These are phyloP conservation scores for Amyloporia xantha DNA, from an alignment of 768 basidiomycete genomes.

Conservation along the genomic window DNA sequence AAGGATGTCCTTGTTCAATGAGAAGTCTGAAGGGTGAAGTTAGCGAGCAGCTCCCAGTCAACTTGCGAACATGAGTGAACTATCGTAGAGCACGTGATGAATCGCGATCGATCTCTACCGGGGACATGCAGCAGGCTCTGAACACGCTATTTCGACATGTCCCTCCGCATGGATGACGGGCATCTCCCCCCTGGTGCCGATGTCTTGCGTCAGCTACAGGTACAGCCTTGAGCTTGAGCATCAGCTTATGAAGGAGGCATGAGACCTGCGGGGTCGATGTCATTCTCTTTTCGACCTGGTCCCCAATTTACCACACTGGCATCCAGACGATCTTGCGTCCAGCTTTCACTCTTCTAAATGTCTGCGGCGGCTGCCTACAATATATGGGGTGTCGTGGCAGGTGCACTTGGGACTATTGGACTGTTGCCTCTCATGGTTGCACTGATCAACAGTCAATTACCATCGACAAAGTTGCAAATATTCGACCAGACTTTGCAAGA, in stretches of 20 bases:
- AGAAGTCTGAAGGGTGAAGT: not conserved
- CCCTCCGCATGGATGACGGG: no score
- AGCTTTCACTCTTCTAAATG: not conserved
- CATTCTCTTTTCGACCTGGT: not conserved
- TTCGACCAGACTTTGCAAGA: not conserved
- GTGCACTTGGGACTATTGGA: not conserved
- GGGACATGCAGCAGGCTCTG: not conserved
- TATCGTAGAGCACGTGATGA: not conserved
- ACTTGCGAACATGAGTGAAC: not conserved
- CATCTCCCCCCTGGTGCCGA: not conserved
- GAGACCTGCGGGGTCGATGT: not conserved
- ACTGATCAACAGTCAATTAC: not conserved
- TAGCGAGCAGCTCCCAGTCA: not conserved
- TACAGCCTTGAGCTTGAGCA: not conserved
- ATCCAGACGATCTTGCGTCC: not conserved
- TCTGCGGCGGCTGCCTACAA: not conserved
- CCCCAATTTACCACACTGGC: not conserved
- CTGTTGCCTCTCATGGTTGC: not conserved
- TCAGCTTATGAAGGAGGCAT: not conserved
- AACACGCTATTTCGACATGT: not conserved
- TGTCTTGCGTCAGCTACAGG: not conserved
- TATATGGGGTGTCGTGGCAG: slow-evolving; percentile 5
- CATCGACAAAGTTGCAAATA: not conserved
- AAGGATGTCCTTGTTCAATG: not conserved
- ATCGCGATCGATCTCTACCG: not conserved